Base-by-base conservation (phyloP, 208 protist species). In the Histomonas meleagridis region DNA sequence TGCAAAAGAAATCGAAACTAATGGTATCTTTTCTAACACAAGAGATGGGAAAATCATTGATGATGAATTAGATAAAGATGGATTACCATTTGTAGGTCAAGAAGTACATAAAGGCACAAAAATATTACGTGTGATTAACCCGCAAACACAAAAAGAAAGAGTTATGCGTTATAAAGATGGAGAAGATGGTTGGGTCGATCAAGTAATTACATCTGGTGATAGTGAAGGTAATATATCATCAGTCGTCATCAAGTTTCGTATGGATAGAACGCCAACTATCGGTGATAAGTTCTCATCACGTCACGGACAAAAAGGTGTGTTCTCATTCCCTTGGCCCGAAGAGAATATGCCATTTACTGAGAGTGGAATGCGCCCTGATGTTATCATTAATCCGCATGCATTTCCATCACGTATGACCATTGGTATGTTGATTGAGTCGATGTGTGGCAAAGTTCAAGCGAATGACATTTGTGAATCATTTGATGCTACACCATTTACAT, bases 321-420 rank as follows among this genome's bases (percentile, higher is more conserved):
- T 99, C 70, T 96, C 96, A 62, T 94, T 97, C n/a, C 94, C 98
- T 81, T 98, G 97, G 94, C 96, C 95, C 53, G 23, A 91, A 70
- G 92, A 92, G 48, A 94, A 96, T 91, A 96, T 97, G 95, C 96
- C 96, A 53, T 96, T 96, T 78, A 94, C 95, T 51, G 93, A 93
- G 14, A 93, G 32, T 92, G 98, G 98, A 92, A 96, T 99, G 91
- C 96, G 94, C 7, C 98, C 98, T 10, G 98, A 99, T 94, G 95
- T 99, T 81, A 97, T 99, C 94, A 99, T 99, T 94, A 99, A 99
- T 95, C 99, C 99, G 48, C 98, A 99, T 94, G 98, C 93, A 14
- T 99, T 99, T 95, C 99, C 99, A 48, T 99, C 98, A 10, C 97
- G 99, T 93, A 99, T 99, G 99, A 99, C 99, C 21, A 99, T 99